These are phyloP conservation scores for Solanum chacoense DNA, from an alignment of 305 asterid species.

Conservation along the genomic window DNA sequence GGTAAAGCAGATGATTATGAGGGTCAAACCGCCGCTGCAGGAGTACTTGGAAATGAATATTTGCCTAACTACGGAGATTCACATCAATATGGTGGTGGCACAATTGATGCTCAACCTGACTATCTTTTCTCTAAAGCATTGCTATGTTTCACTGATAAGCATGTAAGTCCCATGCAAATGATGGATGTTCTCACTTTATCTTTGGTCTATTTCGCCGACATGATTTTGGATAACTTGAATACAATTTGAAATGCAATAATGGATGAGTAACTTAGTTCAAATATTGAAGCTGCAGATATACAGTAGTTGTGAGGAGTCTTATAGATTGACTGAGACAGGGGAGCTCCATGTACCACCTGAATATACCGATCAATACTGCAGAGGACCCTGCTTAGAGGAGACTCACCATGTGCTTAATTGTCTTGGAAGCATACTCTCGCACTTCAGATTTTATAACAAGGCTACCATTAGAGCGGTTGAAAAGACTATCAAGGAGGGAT, in stretches of 20 bases:
- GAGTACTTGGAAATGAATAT: constrained; percentile 43
- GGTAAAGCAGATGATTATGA: constrained; percentile 35
- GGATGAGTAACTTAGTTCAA: not conserved
- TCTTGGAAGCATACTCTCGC: constrained; percentile 24
- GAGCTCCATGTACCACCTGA: constrained; percentile 55
- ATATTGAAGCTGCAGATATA: constrained; percentile 37
- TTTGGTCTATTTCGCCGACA: not conserved
- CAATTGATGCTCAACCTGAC: constrained; percentile 16
- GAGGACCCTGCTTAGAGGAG: constrained; percentile 62
- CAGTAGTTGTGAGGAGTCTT: constrained; percentile 48
- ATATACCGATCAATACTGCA: constrained; percentile 46
- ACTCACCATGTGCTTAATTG: constrained; percentile 59
- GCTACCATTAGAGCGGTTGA: constrained; percentile 44
- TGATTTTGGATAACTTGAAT: not conserved
- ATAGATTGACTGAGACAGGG: constrained; percentile 53
- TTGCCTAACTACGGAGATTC: constrained; percentile 33
- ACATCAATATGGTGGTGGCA: constrained; percentile 12
- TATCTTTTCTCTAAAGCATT: constrained; percentile 46
- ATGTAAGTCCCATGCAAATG: constrained; percentile 27
- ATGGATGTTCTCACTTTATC: not conserved
- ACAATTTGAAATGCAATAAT: not conserved
- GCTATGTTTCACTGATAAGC: constrained; percentile 42
- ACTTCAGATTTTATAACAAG: constrained; percentile 42
- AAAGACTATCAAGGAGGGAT: constrained; percentile 51
- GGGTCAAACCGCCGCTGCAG: constrained; percentile 55